Conservation (phyloP, 805 yeast species). For the Metschnikowia aberdeeniae region DNA sequence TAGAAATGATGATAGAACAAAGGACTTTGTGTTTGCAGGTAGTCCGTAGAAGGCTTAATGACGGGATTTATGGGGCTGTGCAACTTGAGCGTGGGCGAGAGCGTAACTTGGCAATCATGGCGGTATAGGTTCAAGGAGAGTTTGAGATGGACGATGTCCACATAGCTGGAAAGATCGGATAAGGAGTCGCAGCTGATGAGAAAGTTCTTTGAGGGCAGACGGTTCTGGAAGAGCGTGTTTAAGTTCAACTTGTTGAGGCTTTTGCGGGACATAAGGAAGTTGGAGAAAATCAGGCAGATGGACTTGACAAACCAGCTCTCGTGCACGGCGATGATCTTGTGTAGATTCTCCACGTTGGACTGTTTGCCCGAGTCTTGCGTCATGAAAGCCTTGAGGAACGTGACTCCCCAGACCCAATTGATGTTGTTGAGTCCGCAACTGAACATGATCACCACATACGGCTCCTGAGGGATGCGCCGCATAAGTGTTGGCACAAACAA, state of each 20-base stretch:
- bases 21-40: conserved; percentile 18
- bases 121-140: conserved; percentile 73
- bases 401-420: conserved; percentile 67
- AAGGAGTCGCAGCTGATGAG: conserved; percentile 25
- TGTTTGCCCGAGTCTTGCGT: conserved; percentile 39
- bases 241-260: conserved; percentile 24
- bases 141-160: conserved; percentile 75
- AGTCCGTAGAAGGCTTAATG: conserved; percentile 20
- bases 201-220: conserved; percentile 11
- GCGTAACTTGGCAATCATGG: conserved; percentile 48
- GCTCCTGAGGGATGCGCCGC: conserved; percentile 52
- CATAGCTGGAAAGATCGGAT: conserved; percentile 50
- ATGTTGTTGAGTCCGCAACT: conserved; percentile 74
- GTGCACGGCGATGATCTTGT: conserved; percentile 74
- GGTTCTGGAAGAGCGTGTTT: conserved; percentile 21
- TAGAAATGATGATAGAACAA: conserved; percentile 41
- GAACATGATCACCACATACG: conserved; percentile 68
- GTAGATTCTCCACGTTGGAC: conserved; percentile 46
- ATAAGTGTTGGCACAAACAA: conserved; percentile 57
- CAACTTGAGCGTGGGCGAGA: conserved; percentile 12
- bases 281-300: conserved; percentile 64
- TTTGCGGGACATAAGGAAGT: conserved; percentile 43
- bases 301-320: conserved; percentile 88
- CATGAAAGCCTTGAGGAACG: conserved; percentile 53
- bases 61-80: conserved; percentile 16